A percentile compares a stretch with the other conserved stretches of the same genome.
phyloP scores from a whole-genome alignment of 202 grass and related monocot genomes.

The Digitaria exilis region DNA sequence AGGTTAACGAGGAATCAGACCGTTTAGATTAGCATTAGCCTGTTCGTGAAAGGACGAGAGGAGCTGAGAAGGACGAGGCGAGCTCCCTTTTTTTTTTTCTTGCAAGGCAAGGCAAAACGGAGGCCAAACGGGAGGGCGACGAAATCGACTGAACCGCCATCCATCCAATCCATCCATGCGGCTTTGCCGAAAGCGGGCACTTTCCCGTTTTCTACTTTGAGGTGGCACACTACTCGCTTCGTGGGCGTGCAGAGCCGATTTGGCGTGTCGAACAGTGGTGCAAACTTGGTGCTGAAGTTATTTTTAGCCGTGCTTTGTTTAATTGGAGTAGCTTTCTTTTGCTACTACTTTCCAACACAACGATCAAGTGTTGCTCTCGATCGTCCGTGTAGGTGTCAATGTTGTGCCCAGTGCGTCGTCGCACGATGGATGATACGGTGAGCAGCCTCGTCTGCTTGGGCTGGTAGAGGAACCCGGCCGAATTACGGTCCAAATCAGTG shows the following conservation, averaged over 20 bases:
- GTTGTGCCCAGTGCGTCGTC: background rate
- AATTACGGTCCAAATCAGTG: no score
- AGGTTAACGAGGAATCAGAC: background rate
- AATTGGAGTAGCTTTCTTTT: background rate
- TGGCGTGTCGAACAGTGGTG: background rate
- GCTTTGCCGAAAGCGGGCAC: conserved; percentile 1
- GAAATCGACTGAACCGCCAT: background rate
- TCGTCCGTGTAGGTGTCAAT: background rate
- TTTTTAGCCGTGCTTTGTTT: background rate
- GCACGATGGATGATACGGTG: background rate
- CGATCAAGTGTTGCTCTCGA: background rate
- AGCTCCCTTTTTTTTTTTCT: background rate
- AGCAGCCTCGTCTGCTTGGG: background rate
- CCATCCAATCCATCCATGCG: background rate
- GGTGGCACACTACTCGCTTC: background rate
- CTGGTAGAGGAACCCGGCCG: background rate
- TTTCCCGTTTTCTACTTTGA: conserved; percentile 1
- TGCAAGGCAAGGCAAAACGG: background rate
- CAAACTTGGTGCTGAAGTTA: background rate
- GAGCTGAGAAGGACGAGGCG: background rate
- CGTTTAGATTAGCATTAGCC: background rate
- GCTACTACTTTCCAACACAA: background rate
- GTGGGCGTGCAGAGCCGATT: background rate
- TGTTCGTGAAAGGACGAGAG: background rate
- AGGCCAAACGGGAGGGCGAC: background rate